A percentile compares a stretch with the other conserved stretches of the same genome.
These are phyloP conservation scores for Malassezia obtusa DNA, from an alignment of 1,284 basidiomycete genomes.

Conservation along the genomic window DNA sequence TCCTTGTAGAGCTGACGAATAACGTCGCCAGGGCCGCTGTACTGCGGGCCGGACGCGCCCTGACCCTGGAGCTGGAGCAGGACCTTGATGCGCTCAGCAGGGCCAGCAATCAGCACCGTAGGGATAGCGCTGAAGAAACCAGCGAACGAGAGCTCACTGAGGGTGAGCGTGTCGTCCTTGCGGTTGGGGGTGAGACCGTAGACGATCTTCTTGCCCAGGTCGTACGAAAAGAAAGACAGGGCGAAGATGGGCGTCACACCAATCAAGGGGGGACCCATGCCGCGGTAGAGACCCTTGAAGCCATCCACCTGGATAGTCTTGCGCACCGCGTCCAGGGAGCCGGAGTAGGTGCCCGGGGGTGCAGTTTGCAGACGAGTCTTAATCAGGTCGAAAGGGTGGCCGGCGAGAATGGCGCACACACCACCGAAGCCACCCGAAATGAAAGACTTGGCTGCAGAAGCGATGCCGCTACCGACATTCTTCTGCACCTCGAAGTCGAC, in stretches of 20 bases:
- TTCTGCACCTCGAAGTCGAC: conserved; percentile 19
- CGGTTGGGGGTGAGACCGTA: conserved; percentile 58
- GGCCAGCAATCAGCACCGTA: conserved; percentile 80
- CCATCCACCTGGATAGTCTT: conserved; percentile 85
- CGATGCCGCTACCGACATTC: conserved; percentile 30
- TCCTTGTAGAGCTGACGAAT: conserved; percentile 84
- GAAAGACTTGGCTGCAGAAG: conserved; percentile 45
- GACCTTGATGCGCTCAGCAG: conserved; percentile 95
- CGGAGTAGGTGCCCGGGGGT: conserved; percentile 74
- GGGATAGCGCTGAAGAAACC: conserved; percentile 92
- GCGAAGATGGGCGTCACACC: conserved; percentile 99
- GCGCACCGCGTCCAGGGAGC: conserved; percentile 84
- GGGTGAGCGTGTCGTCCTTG: conserved; percentile 59
- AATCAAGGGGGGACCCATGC: conserved; percentile 68
- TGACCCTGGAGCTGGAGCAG: conserved; percentile 85
- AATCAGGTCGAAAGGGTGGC: conserved; percentile 93
- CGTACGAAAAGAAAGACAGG: conserved; percentile 96
- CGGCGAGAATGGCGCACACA: conserved; percentile 73
- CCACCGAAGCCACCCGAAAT: conserved; percentile 76
- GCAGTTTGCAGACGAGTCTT: conserved; percentile 91
- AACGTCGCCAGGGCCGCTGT: conserved; percentile 86
- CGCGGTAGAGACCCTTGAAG: conserved; percentile 64
- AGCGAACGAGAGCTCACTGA: conserved; percentile 74
- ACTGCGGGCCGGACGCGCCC: conserved; percentile 59
- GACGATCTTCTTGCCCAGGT: conserved; percentile 82